These are phyloP conservation scores for Phytophthora boehmeriae DNA, from an alignment of 352 stramenopile species.

Conservation along the genomic window DNA sequence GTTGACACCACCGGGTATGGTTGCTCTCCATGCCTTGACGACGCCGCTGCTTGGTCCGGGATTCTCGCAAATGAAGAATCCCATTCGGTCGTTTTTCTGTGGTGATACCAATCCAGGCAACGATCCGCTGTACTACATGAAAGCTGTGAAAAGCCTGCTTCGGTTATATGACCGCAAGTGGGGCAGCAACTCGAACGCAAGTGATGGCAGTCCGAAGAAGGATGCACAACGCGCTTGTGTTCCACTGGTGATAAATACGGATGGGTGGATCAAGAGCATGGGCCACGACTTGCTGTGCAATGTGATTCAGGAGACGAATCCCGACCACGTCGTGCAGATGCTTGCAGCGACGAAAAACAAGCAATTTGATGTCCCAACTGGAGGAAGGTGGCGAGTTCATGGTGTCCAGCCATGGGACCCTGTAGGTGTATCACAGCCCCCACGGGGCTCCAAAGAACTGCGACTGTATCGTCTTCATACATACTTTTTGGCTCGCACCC, in stretches of 20 bases:
- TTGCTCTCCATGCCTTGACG: constrained; percentile 91
- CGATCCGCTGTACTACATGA: constrained; percentile 78
- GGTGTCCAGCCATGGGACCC: constrained; percentile 75
- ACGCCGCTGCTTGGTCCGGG: constrained; percentile 91
- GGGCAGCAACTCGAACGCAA: constrained; percentile 22
- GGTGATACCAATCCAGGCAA: constrained; percentile 77
- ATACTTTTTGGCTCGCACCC: constrained; percentile 69
- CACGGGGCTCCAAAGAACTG: constrained; percentile 84
- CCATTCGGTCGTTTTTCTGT: constrained; percentile 78
- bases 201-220: constrained; percentile 3
- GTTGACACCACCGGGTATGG: constrained; percentile 91
- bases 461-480: constrained; percentile 79
- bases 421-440: constrained; percentile 56
- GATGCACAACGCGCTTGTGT: constrained; percentile 32
- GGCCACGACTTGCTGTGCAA: constrained; percentile 94
- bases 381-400: constrained; percentile 58
- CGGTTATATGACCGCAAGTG: constrained; percentile 68
- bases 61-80: constrained; percentile 90
- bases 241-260: constrained; percentile 96
- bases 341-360: constrained; percentile 90
- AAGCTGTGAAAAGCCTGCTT: constrained; percentile 71
- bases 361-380: constrained; percentile 76
- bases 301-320: constrained; percentile 84
- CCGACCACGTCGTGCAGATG: constrained; percentile 95
- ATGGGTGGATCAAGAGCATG: constrained; percentile 98